Evolutionary conservation across 495 filamentous ascomycete species (phyloP).

Genomic region (Aspergillus mulundensis): DNA sequence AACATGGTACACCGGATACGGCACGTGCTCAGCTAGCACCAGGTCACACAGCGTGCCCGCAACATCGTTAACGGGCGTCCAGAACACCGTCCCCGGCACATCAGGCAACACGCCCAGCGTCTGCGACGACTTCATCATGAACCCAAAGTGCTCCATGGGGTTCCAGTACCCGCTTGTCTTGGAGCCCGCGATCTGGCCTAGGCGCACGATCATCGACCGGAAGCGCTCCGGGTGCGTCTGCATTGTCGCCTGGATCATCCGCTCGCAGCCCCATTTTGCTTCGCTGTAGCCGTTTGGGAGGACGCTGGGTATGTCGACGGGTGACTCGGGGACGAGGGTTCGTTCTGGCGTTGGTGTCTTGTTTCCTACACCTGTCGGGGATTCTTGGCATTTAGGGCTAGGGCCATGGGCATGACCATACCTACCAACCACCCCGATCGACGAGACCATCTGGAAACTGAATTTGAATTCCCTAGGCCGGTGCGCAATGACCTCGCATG

Average conservation of each 20-base stretch:
- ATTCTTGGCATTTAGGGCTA: neutral
- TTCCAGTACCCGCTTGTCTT: slow-evolving; percentile 50
- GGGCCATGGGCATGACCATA: too few species aligned
- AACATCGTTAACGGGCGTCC: slow-evolving; percentile 46
- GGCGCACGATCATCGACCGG: slow-evolving; percentile 38
- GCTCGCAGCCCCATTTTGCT: slow-evolving; percentile 46
- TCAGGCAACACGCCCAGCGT: slow-evolving; percentile 38
- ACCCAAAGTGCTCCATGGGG: slow-evolving; percentile 40
- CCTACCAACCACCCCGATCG: slow-evolving; percentile 47
- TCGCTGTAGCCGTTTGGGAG: slow-evolving; percentile 43
- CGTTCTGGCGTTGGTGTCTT: too few species aligned
- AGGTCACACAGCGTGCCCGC: slow-evolving; percentile 37
- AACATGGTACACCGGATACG: slow-evolving; percentile 49
- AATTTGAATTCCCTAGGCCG: slow-evolving; percentile 7
- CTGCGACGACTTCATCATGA: slow-evolving; percentile 49
- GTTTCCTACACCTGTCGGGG: too few species aligned
- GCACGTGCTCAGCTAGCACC: slow-evolving; percentile 14
- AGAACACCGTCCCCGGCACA: slow-evolving; percentile 32
- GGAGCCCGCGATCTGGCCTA: slow-evolving; percentile 48
- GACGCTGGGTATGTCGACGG: slow-evolving; percentile 24
- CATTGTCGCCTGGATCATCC: slow-evolving; percentile 44
- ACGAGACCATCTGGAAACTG: slow-evolving; percentile 52
- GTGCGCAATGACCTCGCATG: too few species aligned
- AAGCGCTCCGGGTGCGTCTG: slow-evolving; percentile 35
- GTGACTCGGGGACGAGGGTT: neutral